A percentile compares a stretch with the other conserved stretches of the same genome.
These are phyloP conservation scores for Verticillium albo-atrum DNA, from an alignment of 2,329 filamentous ascomycete species.

Conservation along the genomic window DNA sequence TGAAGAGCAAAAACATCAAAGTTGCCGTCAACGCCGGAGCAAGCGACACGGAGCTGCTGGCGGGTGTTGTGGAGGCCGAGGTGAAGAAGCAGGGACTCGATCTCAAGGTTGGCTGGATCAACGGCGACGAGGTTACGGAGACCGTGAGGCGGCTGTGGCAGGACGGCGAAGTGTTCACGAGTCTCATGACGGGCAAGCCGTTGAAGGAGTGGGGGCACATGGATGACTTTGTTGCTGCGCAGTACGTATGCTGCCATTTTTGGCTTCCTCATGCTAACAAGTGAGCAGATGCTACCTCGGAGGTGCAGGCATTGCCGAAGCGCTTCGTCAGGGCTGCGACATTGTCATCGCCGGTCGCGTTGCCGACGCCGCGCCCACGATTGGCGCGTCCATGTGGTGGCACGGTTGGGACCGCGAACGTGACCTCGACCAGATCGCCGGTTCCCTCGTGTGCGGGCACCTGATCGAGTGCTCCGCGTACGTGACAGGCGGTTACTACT, in stretches of 20 bases:
- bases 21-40: slow-evolving; percentile 35
- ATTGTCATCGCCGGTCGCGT: slow-evolving; percentile 45
- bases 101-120: slow-evolving; percentile 29
- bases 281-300: slow-evolving; percentile 13
- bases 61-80: slow-evolving; percentile 22
- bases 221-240: slow-evolving; percentile 8
- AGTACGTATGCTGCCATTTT: background rate
- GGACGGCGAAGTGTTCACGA: slow-evolving; percentile 16
- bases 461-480: slow-evolving; percentile 51
- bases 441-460: slow-evolving; percentile 45
- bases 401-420: slow-evolving; percentile 43
- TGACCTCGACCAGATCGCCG: slow-evolving; percentile 46
- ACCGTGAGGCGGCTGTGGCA: slow-evolving; percentile 14
- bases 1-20: slow-evolving; percentile 23
- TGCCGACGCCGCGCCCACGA: slow-evolving; percentile 45
- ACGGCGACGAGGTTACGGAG: slow-evolving; percentile 31
- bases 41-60: slow-evolving; percentile 27
- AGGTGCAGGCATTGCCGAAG: slow-evolving; percentile 12
- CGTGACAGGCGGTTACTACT: slow-evolving; percentile 49
- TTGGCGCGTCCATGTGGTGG: slow-evolving; percentile 53
- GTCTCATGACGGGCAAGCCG: slow-evolving; percentile 17
- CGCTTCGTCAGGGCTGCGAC: slow-evolving; percentile 27
- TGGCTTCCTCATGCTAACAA: background rate
- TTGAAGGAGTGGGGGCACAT: slow-evolving; percentile 17
- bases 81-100: slow-evolving; percentile 22